phyloP scores from a whole-genome alignment of 2,329 filamentous ascomycete species.

The Neonectria ditissima region DNA sequence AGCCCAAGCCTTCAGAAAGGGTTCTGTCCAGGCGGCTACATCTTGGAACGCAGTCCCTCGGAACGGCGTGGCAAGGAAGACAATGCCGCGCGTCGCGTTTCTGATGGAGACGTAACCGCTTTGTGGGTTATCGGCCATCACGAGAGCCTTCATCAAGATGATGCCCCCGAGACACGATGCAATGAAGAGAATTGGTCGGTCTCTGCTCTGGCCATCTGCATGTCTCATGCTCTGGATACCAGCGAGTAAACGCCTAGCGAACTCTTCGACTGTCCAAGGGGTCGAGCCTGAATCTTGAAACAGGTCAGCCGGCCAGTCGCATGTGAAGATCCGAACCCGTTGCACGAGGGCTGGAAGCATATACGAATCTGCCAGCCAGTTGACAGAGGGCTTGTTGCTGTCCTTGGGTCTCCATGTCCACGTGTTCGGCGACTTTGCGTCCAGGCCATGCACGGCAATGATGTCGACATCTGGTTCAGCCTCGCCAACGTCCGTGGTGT shows the following conservation, averaged over 20 bases:
- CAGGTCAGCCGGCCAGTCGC: conserved; percentile 1
- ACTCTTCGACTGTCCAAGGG: not conserved
- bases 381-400: not conserved
- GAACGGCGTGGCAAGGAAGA: conserved; percentile 4
- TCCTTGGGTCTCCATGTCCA: not conserved
- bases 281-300: not conserved
- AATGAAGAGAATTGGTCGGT: conserved; percentile 1
- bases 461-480: not conserved
- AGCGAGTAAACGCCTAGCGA: not conserved
- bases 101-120: not conserved
- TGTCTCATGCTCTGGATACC: not conserved
- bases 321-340: not conserved
- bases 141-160: conserved; percentile 6
- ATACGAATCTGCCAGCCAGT: not conserved
- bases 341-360: not conserved
- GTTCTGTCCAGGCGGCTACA: not conserved
- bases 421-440: not conserved
- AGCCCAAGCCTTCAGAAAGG: not conserved
- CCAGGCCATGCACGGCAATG: not conserved
- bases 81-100: not conserved
- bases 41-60: conserved; percentile 1
- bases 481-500: not conserved
- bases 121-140: not conserved
- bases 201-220: not conserved
- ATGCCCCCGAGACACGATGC: conserved; percentile 1